Base-by-base conservation (phyloP, 2,329 filamentous ascomycete species). In the Microascus cirrosus region DNA sequence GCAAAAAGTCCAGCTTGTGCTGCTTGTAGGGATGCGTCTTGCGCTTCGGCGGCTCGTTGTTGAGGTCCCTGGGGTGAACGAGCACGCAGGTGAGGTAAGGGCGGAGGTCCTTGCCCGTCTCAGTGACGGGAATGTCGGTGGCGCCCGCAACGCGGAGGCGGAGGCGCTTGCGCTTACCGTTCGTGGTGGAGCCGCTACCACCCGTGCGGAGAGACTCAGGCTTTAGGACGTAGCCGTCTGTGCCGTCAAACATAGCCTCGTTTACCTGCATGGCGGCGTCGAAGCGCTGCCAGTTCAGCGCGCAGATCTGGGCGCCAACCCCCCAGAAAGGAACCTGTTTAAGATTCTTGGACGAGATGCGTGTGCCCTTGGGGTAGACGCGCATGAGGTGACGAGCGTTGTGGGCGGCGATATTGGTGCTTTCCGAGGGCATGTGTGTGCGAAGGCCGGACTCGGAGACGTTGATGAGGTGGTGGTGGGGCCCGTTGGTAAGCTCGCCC, bases 221-320 rank as follows among this genome's bases (percentile, higher is more conserved):
- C 66, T 88, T 88, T 24, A 87, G 72, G 1, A 87, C 78, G 63
- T 81, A 87, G 8, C 85, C 85, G 32, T 82, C 81, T 0, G 83
- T 82, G 13, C 83, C 83, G 53, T 74, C 77, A 67, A 88, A 87
- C 0, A 88, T 72, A 0, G 84, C 85, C 64, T 86, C 83, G 65
- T 87, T 87, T 62, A 87, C 73, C 67, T 87, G 85, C 72, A 85
- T 84, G 64, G 77, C 77, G 7, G 79, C 78, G 36, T 82, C 83
- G 62, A 86, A 88, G 0, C 78, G 85, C 65, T 88, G 85, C 81
- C 84, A 85, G 69, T 88, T 88, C 56, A 88, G 74, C 2, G 85
- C 85, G 65, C 83, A 86, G 53, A 88, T 83, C 63, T 88, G 85
- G 2, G 84, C 84, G 1, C 85, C 85, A 3, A 86, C 67, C 7